Evolutionary conservation across 2,329 filamentous ascomycete genomes (phyloP).

Genomic region (Calonectria pauciramosa): DNA sequence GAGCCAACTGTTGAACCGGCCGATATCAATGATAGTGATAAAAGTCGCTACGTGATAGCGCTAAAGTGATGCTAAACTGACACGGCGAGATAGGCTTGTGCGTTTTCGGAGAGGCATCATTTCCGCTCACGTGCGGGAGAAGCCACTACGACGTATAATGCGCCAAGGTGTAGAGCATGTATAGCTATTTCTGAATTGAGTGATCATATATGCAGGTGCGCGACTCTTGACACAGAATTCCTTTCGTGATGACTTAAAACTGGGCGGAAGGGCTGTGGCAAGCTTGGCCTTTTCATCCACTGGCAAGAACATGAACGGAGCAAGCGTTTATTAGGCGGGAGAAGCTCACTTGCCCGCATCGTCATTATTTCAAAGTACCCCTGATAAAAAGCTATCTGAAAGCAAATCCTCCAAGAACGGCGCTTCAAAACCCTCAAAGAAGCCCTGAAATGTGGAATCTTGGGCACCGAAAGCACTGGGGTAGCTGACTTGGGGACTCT

Average conservation of each 20-base stretch:
- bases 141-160: neutral
- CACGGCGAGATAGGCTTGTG: neutral
- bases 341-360: neutral
- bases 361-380: neutral
- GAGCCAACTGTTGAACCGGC: neutral
- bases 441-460: slow-evolving; percentile 30
- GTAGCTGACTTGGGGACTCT: slow-evolving; percentile 6
- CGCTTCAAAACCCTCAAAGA: slow-evolving; percentile 31
- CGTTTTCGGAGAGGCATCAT: neutral
- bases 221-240: too few relatives aligned
- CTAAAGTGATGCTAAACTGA: neutral
- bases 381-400: slow-evolving; percentile 35
- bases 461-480: neutral
- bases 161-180: neutral
- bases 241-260: too few relatives aligned
- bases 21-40: neutral
- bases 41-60: neutral
- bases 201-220: neutral
- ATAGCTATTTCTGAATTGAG: neutral
- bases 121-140: neutral
- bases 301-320: neutral
- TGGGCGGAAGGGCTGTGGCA: too few relatives aligned
- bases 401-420: slow-evolving; percentile 42
- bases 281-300: too few relatives aligned
- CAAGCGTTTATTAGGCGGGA: neutral